Conservation (phyloP, 2,329 filamentous ascomycete species). For the Phymatotrichopsis omnivora region DNA sequence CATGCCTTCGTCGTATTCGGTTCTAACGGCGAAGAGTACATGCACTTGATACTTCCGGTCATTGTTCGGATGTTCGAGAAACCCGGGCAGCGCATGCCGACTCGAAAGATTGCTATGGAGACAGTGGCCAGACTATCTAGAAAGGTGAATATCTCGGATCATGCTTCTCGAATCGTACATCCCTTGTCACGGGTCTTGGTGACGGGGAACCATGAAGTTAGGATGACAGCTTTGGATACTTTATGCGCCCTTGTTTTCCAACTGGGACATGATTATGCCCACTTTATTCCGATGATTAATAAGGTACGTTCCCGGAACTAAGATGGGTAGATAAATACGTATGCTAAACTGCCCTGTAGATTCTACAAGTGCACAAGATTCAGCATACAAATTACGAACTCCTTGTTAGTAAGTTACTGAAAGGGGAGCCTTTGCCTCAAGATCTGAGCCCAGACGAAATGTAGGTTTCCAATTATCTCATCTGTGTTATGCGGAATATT, state of each 20-base stretch:
- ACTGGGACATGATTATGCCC: slow-evolving; percentile 85
- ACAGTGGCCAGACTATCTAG: slow-evolving; percentile 88
- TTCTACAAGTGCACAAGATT: slow-evolving; percentile 66
- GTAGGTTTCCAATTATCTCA: slow-evolving; percentile 16
- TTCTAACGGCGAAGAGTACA: slow-evolving; percentile 92
- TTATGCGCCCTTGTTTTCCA: slow-evolving; percentile 93
- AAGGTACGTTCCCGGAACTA: slow-evolving; percentile 45
- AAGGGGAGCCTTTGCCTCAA: slow-evolving; percentile 88
- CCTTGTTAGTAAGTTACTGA: slow-evolving; percentile 83
- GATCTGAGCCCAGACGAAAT: slow-evolving; percentile 75
- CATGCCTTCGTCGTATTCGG: slow-evolving; percentile 96
- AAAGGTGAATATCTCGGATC: slow-evolving; percentile 95
- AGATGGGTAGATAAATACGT: background rate
- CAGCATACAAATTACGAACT: slow-evolving; percentile 87
- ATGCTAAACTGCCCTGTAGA: slow-evolving; percentile 30
- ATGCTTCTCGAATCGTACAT: slow-evolving; percentile 91
- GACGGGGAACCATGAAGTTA: slow-evolving; percentile 59
- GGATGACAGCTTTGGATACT: slow-evolving; percentile 79
- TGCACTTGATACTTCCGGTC: slow-evolving; percentile 95
- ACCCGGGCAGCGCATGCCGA: slow-evolving; percentile 63
- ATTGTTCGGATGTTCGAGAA: slow-evolving; percentile 93
- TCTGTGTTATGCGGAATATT: background rate
- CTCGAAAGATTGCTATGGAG: slow-evolving; percentile 84
- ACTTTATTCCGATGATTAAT: slow-evolving; percentile 88
- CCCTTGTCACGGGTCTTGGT: slow-evolving; percentile 75